Base-by-base conservation (phyloP, 345 rosid genomes). In the Aquilaria malaccensis region DNA sequence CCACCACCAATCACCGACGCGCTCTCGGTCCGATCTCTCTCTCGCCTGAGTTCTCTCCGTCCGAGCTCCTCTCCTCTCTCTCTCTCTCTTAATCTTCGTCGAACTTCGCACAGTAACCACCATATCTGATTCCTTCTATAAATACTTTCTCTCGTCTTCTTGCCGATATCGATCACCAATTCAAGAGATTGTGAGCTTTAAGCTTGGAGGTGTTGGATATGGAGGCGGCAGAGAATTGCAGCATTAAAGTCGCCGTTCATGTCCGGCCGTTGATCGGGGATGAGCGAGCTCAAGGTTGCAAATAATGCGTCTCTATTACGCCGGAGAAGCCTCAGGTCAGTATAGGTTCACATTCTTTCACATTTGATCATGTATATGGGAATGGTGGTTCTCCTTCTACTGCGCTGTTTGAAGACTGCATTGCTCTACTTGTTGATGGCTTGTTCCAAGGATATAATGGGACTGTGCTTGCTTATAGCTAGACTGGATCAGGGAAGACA, bases 401-500 rank as follows among this genome's bases (percentile, higher is more conserved):
- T 33, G 78, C 81, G 52, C 91, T 95, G 89, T 95, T 86, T 74
- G 91, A 86, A 79, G 95, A 90, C 81, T 94, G 96, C 45, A 68
- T 85, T 66, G 80, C 89, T 2, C 85, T 95, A 2, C 86, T 94
- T 3, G 97, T 94, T n/a, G 95, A 91, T 50, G 99, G 97, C 43
- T 85, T 94, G 56, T 94, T 94, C 70, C 99, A 94, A 76, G 97
- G 99, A 69, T 94, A 94, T 80, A 94, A 94, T 75, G 99, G 96
- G 6, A 94, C 97, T 0, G 97, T 94, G 66, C 97, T 94, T 64
- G 99, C 99, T 72, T 94, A 94, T 76, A 97, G 99, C 33, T 97
- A 91, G 95, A 94, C 99, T 3, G 99, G 99, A 69, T 94, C 99
- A 0, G 99, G 99, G 33, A 94, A 94, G 81, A 94, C 99, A 29